A percentile compares a stretch with the other conserved stretches of the same genome.
These are phyloP conservation scores for Entrophospora sp. DNA, from an alignment of 192 early-diverging fungal genomes.

Conservation along the genomic window DNA sequence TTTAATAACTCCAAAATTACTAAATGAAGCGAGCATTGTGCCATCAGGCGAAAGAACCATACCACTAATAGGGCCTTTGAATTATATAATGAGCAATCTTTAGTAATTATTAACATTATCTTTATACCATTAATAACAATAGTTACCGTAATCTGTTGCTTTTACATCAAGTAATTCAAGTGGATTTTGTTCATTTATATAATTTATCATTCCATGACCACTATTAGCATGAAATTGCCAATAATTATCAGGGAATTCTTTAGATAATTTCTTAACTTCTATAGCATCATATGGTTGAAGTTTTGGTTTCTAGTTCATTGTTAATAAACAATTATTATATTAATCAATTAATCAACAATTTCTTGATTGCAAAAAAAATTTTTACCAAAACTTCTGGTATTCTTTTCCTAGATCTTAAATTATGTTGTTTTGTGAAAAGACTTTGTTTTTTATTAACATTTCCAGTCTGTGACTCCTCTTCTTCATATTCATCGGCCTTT, in stretches of 20 bases:
- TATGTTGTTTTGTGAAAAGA: neutral
- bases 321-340: neutral
- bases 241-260: conserved; percentile 52
- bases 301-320: neutral
- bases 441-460: neutral
- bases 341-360: too few relatives aligned
- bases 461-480: too few relatives aligned
- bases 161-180: conserved; percentile 54
- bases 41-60: conserved; percentile 82
- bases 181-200: conserved; percentile 62
- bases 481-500: too few relatives aligned
- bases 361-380: too few relatives aligned
- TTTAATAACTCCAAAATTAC: conserved; percentile 61
- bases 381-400: too few relatives aligned
- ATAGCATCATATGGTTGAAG: conserved; percentile 39
- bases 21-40: conserved; percentile 77
- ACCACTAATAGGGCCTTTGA: conserved; percentile 61
- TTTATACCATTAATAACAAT: neutral
- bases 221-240: conserved; percentile 49
- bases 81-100: neutral
- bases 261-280: conserved; percentile 39
- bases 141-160: conserved; percentile 63
- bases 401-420: too few relatives aligned
- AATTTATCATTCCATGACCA: conserved; percentile 44
- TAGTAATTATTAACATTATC: too few relatives aligned